phyloP scores from a whole-genome alignment of 306 rosid species.

The Glycine latifolia region DNA sequence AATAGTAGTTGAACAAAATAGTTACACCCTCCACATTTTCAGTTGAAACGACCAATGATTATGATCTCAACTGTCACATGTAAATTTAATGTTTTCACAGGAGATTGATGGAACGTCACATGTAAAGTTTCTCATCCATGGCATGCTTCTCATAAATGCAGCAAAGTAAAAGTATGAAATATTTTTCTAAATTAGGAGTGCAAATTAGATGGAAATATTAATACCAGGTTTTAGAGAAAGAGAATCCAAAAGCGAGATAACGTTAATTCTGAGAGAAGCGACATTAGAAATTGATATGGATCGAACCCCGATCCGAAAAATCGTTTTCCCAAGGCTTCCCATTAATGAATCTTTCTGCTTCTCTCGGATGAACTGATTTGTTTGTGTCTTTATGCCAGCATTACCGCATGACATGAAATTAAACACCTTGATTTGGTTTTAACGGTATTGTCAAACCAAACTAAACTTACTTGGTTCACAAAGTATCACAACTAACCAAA shows the following conservation, averaged over 20 bases:
- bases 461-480: too few relatives aligned
- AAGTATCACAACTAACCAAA: too few relatives aligned
- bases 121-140: neutral
- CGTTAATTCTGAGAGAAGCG: too few relatives aligned
- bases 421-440: too few relatives aligned
- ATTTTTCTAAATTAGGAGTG: neutral
- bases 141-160: too few relatives aligned
- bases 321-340: neutral
- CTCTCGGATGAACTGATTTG: neutral
- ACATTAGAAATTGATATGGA: neutral
- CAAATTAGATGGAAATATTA: neutral
- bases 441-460: too few relatives aligned
- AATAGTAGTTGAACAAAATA: too few relatives aligned
- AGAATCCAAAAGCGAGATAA: constrained; percentile 9
- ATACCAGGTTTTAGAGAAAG: neutral
- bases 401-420: neutral
- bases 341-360: neutral
- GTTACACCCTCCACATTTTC: too few relatives aligned
- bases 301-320: constrained; percentile 17
- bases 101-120: neutral
- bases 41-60: neutral
- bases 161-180: neutral
- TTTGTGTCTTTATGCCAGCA: neutral
- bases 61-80: neutral
- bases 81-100: neutral